A percentile compares a stretch with the other conserved stretches of the same genome.
phyloP scores from a whole-genome alignment of 2,329 filamentous ascomycete genomes.

The Alternaria viburni region DNA sequence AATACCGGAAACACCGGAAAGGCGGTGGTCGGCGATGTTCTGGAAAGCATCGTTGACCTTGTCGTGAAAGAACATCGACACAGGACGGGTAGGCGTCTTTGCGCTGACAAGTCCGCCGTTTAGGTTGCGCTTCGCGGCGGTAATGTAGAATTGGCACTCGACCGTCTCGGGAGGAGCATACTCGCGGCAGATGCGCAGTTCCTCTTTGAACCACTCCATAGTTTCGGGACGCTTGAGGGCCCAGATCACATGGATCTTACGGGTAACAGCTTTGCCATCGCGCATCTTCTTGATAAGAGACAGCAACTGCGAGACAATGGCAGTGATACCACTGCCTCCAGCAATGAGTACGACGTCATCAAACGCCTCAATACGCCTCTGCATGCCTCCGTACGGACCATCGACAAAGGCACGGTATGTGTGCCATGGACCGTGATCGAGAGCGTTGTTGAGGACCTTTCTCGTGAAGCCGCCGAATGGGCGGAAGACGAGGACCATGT shows the following conservation, averaged over 20 bases:
- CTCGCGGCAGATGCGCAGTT: constrained; percentile 88
- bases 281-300: constrained; percentile 97
- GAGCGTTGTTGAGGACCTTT: constrained; percentile 79
- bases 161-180: constrained; percentile 86
- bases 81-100: constrained; percentile 60
- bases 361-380: constrained; percentile 85
- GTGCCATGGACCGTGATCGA: constrained; percentile 86
- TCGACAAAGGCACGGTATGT: constrained; percentile 93
- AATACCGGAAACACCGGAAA: constrained; percentile 51
- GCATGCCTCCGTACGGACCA: constrained; percentile 94
- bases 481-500: constrained; percentile 89
- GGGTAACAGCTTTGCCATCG: constrained; percentile 91
- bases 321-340: constrained; percentile 92
- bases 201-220: constrained; percentile 98
- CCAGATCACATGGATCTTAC: constrained; percentile 92
- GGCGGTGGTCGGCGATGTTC: constrained; percentile 77
- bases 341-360: constrained; percentile 93
- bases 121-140: constrained; percentile 68
- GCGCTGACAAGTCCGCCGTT: constrained; percentile 60
- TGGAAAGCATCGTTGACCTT: constrained; percentile 88
- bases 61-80: constrained; percentile 81
- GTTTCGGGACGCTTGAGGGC: constrained; percentile 87
- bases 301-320: constrained; percentile 86
- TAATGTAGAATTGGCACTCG: constrained; percentile 94
- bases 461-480: constrained; percentile 91